Evolutionary conservation across 352 stramenopile species (phyloP).

Genomic region (Globisporangium alternatum): DNA sequence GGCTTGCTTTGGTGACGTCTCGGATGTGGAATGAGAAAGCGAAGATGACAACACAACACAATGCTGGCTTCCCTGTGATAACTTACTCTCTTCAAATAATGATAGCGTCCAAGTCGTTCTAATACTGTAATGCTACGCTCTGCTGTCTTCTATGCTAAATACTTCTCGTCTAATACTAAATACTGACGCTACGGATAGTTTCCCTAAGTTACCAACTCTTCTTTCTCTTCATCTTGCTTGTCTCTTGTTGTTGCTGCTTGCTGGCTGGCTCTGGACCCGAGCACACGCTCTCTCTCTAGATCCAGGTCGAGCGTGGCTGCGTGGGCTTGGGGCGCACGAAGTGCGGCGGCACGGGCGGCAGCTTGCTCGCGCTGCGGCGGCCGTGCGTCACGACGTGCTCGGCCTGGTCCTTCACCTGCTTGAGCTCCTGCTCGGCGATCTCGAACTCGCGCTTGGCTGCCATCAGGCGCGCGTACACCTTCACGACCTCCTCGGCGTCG

Average conservation of each 20-base stretch:
- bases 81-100: conserved; percentile 9
- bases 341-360: conserved; percentile 13
- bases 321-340: conserved; percentile 4
- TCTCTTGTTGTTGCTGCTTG: not conserved
- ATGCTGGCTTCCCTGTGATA: conserved; percentile 1
- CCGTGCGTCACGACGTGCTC: conserved; percentile 15
- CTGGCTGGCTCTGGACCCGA: not conserved
- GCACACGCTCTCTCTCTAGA: conserved; percentile 2
- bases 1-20: no score
- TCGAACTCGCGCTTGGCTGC: conserved; percentile 20
- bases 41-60: not conserved
- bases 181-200: conserved; percentile 12
- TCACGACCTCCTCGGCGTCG: conserved; percentile 19
- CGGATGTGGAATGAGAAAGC: no score
- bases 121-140: conserved; percentile 1
- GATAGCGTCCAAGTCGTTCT: not conserved
- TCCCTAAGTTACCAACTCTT: conserved; percentile 13
- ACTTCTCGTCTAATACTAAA: conserved; percentile 18
- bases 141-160: conserved; percentile 17
- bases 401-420: conserved; percentile 18
- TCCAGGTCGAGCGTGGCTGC: conserved; percentile 15
- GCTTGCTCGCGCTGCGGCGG: conserved; percentile 13
- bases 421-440: conserved; percentile 19
- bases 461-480: conserved; percentile 22
- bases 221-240: not conserved